Evolutionary conservation across 768 basidiomycete genomes (phyloP).

Genomic region (Tephrocybe sp.): DNA sequence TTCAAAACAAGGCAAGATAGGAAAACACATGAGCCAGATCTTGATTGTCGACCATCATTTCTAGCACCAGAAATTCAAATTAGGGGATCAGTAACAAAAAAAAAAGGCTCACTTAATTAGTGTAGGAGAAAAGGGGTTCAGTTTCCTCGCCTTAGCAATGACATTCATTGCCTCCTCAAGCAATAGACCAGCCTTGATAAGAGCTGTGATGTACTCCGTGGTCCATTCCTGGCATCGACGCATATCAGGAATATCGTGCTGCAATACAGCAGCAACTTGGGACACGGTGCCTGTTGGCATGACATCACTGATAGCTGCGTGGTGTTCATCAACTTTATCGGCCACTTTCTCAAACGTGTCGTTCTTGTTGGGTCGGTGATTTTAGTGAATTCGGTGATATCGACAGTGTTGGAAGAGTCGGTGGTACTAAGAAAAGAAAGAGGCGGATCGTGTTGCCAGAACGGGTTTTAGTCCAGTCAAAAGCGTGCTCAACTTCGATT

Average conservation of each 20-base stretch:
- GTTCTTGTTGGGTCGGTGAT: slow-evolving; percentile 2
- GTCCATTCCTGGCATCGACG: slow-evolving; percentile 7
- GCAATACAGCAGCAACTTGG: background rate
- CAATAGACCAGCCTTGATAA: slow-evolving; percentile 3
- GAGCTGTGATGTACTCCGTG: slow-evolving; percentile 1
- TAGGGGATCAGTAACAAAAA: too few relatives aligned
- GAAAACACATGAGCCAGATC: too few relatives aligned
- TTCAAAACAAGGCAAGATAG: too few relatives aligned
- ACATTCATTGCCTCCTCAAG: background rate
- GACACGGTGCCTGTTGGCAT: slow-evolving; percentile 1
- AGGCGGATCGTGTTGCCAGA: background rate
- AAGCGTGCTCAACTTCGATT: background rate
- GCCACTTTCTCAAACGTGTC: slow-evolving; percentile 7
- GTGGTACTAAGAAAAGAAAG: background rate
- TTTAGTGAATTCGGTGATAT: background rate
- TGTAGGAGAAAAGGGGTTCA: background rate
- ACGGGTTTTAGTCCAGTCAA: background rate
- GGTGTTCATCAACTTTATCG: background rate
- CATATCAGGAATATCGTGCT: slow-evolving; percentile 5
- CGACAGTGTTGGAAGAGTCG: slow-evolving; percentile 1
- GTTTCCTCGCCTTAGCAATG: slow-evolving; percentile 1
- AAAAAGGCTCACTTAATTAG: background rate
- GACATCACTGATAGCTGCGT: background rate
- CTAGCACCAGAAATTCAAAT: too few relatives aligned
- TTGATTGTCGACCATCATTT: too few relatives aligned